Conservation (phyloP, 225 moss, liverwort and hornwort species). For the Sphagnum tenellum region DNA sequence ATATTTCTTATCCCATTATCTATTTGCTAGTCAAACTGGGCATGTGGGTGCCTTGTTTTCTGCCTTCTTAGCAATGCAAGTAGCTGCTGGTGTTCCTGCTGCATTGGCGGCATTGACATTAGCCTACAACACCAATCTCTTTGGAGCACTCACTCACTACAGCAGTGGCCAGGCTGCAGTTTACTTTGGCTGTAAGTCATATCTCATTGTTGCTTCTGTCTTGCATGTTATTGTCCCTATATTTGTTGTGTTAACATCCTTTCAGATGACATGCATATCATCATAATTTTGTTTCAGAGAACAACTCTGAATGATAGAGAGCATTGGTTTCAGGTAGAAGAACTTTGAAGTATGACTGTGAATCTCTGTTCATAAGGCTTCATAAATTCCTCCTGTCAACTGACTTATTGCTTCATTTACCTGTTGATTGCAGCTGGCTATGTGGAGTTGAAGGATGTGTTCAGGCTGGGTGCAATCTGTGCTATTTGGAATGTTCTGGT, state of each 20-base stretch:
- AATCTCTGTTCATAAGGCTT: not conserved
- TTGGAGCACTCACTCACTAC: slow-evolving; percentile 89
- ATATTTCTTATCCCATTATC: slow-evolving; percentile 87
- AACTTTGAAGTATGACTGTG: not conserved
- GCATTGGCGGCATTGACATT: slow-evolving; percentile 75
- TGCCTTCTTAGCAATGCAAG: slow-evolving; percentile 89
- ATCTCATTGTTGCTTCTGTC: not conserved
- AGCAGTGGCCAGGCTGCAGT: slow-evolving; percentile 99
- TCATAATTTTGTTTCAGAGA: too few species aligned
- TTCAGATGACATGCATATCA: too few species aligned
- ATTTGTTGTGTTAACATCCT: not conserved
- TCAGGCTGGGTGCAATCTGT: slow-evolving; percentile 86
- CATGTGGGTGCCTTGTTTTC: slow-evolving; percentile 98
- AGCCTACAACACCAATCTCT: slow-evolving; percentile 92
- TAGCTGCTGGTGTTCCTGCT: slow-evolving; percentile 87
- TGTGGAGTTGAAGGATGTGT: slow-evolving; percentile 80
- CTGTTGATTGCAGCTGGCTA: slow-evolving; percentile 67
- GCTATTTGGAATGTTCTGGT: slow-evolving; percentile 77
- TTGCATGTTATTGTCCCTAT: not conserved
- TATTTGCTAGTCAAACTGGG: slow-evolving; percentile 98
- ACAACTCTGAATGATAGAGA: too few species aligned
- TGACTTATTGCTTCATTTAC: too few species aligned
- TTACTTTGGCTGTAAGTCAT: slow-evolving; percentile 68
- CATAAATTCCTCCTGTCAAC: not conserved
- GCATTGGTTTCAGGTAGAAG: too few species aligned